A percentile compares a stretch with the other conserved stretches of the same genome.
These are phyloP conservation scores for Nicotiana sylvestris DNA, from an alignment of 257 asterid genomes.

Conservation along the genomic window DNA sequence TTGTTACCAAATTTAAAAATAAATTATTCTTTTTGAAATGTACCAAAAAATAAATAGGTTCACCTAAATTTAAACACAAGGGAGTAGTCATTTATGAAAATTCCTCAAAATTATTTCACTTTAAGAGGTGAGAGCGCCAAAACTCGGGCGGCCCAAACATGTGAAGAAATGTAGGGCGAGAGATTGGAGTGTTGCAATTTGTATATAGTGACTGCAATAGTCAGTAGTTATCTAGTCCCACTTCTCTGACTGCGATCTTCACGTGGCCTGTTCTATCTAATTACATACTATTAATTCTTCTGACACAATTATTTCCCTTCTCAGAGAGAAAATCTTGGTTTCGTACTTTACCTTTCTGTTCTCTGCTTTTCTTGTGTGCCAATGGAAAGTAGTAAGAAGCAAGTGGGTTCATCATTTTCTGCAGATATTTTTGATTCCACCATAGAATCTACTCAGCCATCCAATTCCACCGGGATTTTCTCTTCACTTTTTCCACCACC, in stretches of 20 bases:
- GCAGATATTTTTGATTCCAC: constrained; percentile 36
- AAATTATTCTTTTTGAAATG: no score
- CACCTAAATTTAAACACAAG: no score
- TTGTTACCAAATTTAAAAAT: no score
- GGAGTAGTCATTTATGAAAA: no score
- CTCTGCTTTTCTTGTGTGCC: neutral
- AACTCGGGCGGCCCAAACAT: no score
- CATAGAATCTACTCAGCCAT: constrained; percentile 20
- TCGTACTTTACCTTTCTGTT: neutral
- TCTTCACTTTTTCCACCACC: constrained; percentile 46
- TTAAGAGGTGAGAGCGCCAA: no score
- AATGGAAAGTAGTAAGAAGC: constrained; percentile 28
- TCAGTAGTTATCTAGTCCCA: neutral
- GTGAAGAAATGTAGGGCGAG: no score
- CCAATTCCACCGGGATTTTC: constrained; percentile 30
- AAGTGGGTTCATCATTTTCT: constrained; percentile 23
- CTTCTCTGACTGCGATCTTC: constrained; percentile 13
- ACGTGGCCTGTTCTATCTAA: constrained; percentile 9
- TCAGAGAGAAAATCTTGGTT: neutral
- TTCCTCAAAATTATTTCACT: no score
- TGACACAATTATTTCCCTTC: neutral
- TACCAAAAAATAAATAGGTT: no score
- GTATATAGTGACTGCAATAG: no score
- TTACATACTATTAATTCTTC: neutral
- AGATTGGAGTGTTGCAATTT: no score